Evolutionary conservation across 768 basidiomycete genomes (phyloP).

Genomic region (Lyophyllum decastes): DNA sequence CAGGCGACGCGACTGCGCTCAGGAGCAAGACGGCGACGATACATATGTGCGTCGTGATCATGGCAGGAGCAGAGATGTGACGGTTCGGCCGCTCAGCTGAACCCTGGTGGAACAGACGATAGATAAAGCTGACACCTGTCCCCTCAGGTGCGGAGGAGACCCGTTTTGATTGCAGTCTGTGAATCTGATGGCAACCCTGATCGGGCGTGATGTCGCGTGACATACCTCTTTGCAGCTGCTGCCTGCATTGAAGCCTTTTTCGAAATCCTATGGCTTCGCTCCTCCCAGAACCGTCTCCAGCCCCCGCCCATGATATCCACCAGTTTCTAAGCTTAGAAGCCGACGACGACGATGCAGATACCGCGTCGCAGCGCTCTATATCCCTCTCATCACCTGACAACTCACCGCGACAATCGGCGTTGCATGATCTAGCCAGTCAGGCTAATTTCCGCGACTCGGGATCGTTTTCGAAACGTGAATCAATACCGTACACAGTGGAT

Average conservation of each 20-base stretch:
- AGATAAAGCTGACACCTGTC: conserved; percentile 3
- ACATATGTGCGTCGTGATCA: background rate
- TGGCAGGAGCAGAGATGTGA: background rate
- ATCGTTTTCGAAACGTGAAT: conserved; percentile 40
- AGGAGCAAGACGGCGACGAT: conserved; percentile 1
- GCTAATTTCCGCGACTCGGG: conserved; percentile 21
- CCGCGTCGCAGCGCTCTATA: conserved; percentile 78
- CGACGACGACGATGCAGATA: conserved; percentile 65
- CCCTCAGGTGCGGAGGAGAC: conserved; percentile 14
- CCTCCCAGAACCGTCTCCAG: conserved; percentile 34
- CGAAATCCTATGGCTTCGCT: conserved; percentile 24
- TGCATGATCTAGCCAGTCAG: conserved; percentile 19
- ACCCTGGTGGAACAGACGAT: background rate
- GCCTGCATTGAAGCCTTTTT: background rate
- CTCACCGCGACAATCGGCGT: conserved; percentile 48
- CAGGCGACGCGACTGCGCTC: conserved; percentile 4
- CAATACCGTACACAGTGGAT: conserved; percentile 47
- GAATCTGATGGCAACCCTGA: conserved; percentile 5
- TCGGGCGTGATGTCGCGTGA: conserved; percentile 3
- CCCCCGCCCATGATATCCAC: conserved; percentile 26
- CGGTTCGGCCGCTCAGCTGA: background rate
- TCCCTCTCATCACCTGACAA: conserved; percentile 65
- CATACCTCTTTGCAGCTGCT: background rate
- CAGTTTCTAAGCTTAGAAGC: conserved; percentile 31
- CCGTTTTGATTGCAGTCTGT: conserved; percentile 2